Evolutionary conservation across 2,329 filamentous ascomycete genomes (phyloP), one percentile per base, ranked within the genome.

Genomic region (Macroventuria anomochaeta): DNA sequence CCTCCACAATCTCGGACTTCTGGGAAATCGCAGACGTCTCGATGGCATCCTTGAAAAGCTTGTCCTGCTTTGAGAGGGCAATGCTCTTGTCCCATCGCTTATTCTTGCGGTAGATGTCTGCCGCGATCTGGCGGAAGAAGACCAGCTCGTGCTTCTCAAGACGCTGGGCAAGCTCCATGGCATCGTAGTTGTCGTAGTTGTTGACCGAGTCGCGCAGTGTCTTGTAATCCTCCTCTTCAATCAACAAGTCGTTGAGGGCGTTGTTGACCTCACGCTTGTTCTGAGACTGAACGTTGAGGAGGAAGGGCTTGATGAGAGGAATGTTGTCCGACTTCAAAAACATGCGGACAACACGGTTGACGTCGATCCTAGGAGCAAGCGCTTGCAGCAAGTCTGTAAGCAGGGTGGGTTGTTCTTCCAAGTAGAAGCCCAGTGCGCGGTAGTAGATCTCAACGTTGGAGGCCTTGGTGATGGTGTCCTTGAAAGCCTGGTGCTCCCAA

Each of bases 11-110:
- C 25, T 97, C 93, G 11, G 83, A 74, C 84, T 97, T 97, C 73
- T 84, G 83, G 44, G 93, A 97, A 50, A 97, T 90, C 23, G 95
- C 95, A 26, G 96, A 86, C 12, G 95, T 99, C 83, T 99, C 95
- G 60, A 99, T 97, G 21, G 96, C 95, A 79, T 99, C 95, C 83
- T 97, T 97, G 88, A 95, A 99, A 13, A 99, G 83, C 85, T 97
- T 97, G 81, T 99, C 95, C 76, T 99, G 93, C 84, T 99, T 99
- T 13, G 93, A 97, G 39, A 99, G 82, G 28, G 91, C 86, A 76
- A 99, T 99, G 3, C 93, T 97, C 81, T 97, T 97, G 81, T 97
- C 93, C 96, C 96, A 99, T 61, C 95, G 87, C 88, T 97, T 97
- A 83, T 96, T 97, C 85, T 97, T 99, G 76, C 96, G 92, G 82